Evolutionary conservation across 1,139 yeast genomes (phyloP).

Genomic region (Diutina neorugosa): DNA sequence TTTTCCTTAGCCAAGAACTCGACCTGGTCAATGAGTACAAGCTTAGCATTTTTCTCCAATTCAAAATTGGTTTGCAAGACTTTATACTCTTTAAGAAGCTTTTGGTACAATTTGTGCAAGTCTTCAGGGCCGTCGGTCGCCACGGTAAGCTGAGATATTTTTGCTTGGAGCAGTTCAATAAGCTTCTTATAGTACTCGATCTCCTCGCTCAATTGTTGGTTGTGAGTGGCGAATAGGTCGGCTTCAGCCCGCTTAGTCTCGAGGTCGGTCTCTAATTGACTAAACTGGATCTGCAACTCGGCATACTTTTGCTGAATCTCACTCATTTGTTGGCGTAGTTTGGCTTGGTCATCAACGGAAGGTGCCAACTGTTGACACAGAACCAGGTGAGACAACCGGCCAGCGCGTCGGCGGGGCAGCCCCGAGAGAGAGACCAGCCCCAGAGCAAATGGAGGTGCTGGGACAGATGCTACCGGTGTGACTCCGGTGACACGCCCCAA

Average conservation of each 20-base stretch:
- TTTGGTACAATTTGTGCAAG: constrained; percentile 17
- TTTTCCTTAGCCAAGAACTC: constrained; percentile 35
- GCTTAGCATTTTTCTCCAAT: constrained; percentile 38
- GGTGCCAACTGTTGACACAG: background rate
- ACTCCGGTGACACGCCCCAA: background rate
- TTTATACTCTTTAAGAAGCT: constrained; percentile 24
- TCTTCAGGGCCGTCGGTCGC: constrained; percentile 9
- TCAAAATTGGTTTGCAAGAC: constrained; percentile 30
- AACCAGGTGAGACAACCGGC: background rate
- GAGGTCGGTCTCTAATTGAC: constrained; percentile 15
- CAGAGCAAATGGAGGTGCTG: background rate
- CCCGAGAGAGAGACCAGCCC: background rate
- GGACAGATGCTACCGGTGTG: background rate
- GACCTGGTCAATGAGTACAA: constrained; percentile 42
- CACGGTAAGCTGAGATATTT: constrained; percentile 15
- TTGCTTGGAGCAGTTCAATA: constrained; percentile 19
- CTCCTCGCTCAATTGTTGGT: constrained; percentile 20
- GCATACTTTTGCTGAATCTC: constrained; percentile 16
- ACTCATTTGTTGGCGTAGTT: constrained; percentile 17
- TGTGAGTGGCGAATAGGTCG: constrained; percentile 13
- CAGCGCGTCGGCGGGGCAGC: background rate
- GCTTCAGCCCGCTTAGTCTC: constrained; percentile 12
- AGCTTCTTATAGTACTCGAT: constrained; percentile 20
- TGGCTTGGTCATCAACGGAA: background rate
- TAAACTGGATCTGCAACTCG: constrained; percentile 12